Evolutionary conservation across 441 rosid species (phyloP), one percentile per base, ranked within the genome.

Genomic region (Croton setiger): DNA sequence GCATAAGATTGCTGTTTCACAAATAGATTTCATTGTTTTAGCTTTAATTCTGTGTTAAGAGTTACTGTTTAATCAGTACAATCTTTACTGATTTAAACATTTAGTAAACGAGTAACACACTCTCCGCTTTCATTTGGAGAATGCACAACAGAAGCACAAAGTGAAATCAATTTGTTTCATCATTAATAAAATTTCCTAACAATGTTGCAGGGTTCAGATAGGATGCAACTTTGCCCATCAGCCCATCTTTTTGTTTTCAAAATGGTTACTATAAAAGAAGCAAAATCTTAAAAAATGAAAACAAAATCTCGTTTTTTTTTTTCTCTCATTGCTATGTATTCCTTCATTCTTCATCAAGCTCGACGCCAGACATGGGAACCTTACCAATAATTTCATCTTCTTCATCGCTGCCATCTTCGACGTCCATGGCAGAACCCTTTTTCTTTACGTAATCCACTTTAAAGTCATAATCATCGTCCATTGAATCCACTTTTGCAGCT

Each of bases 381-480:
- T 77, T 55, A 9, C 71, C 85, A 1, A 66, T 63, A 4, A 68
- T 74, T 70, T 71, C 75, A 52, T 70, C 79, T 11, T 72, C 75
- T 27, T 27, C 49, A 10, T 39, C 70, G 10, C 53, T 64, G 31
- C 51, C 84, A 8, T 77, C 82, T 68, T 76, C 86, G 37, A 41
- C 85, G 59, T 82, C 91, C 85, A 83, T 82, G 71, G 77, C 73
- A 0, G 80, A 64, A 55, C 55, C 80, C 60, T 82, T 76, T 84
- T 85, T 79, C 83, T 81, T 80, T 8, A 72, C 67, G 8, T 83
- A 94, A 81, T 92, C 99, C 18, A 87, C 86, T 77, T 89, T 89
- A 70, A 94, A 92, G 86, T 94, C 88, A 64, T 92, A 92, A 73
- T 88, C 93, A 37, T 66, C 85, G 0, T 88, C 91, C 87, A 88